Percentiles rank a stretch among this genome's conserved stretches.
These are phyloP conservation scores for Pezicula rhizophila DNA, from an alignment of 2,329 filamentous ascomycete genomes.

Conservation along the genomic window DNA sequence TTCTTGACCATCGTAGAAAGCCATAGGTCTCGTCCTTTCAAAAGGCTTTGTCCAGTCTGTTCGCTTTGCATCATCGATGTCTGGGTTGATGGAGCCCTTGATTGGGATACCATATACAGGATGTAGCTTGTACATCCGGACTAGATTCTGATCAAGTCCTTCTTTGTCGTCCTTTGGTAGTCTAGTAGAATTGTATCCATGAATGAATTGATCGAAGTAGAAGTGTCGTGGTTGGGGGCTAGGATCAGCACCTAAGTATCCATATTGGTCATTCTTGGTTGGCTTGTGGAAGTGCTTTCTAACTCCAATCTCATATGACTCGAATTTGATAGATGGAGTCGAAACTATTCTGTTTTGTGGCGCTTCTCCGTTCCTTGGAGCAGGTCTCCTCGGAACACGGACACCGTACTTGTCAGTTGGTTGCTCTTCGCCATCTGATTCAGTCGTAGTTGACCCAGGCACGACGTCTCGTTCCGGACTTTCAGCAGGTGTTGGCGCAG, in stretches of 20 bases:
- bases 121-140: slow-evolving; percentile 17
- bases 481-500: slow-evolving; percentile 14
- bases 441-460: slow-evolving; percentile 7
- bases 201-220: slow-evolving; percentile 21
- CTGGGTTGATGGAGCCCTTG: slow-evolving; percentile 16
- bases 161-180: slow-evolving; percentile 14
- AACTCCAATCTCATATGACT: slow-evolving; percentile 25
- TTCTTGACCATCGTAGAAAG: slow-evolving; percentile 9
- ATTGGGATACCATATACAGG: slow-evolving; percentile 20
- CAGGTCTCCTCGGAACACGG: slow-evolving; percentile 20
- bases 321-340: slow-evolving; percentile 18
- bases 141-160: slow-evolving; percentile 22
- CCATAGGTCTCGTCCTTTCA: slow-evolving; percentile 7
- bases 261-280: slow-evolving; percentile 14
- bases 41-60: slow-evolving; percentile 8
- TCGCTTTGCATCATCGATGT: slow-evolving; percentile 4
- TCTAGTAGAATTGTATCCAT: slow-evolving; percentile 20
- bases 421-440: slow-evolving; percentile 15
- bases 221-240: slow-evolving; percentile 21
- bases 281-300: slow-evolving; percentile 18
- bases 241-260: slow-evolving; percentile 19
- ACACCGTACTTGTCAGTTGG: slow-evolving; percentile 23
- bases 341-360: slow-evolving; percentile 20
- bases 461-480: slow-evolving; percentile 14
- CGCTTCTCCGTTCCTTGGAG: slow-evolving; percentile 16